Percentiles rank a stretch among this genome's conserved stretches.
Evolutionary conservation across 371 early-diverging fungal genomes (phyloP).

Genomic region (Polyrhizophydium stewartii): DNA sequence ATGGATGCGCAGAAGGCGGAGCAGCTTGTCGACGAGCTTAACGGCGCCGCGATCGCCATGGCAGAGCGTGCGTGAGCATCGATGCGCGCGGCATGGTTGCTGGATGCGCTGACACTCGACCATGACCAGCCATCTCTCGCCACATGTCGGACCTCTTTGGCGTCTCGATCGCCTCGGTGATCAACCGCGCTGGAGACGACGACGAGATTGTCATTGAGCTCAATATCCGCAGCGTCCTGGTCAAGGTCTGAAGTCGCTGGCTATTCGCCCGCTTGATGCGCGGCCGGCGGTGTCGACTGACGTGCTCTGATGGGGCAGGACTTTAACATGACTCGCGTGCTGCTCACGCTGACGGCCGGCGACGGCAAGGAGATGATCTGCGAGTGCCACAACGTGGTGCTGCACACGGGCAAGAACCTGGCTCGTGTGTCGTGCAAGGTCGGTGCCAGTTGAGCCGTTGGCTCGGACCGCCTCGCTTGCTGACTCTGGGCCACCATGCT

Average conservation of each 20-base stretch:
- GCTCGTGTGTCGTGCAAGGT: constrained; percentile 33
- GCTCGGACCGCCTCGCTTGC: too few species aligned
- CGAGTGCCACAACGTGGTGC: constrained; percentile 28
- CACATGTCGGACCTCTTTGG: constrained; percentile 58
- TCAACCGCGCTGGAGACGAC: constrained; percentile 56
- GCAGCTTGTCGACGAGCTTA: constrained; percentile 53
- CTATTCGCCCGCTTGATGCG: constrained; percentile 1
- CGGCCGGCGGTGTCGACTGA: not conserved
- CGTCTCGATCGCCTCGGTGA: constrained; percentile 50
- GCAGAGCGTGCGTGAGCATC: constrained; percentile 33
- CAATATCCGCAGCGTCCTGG: constrained; percentile 52
- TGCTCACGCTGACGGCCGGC: constrained; percentile 51
- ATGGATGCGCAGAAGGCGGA: constrained; percentile 31
- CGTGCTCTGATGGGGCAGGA: constrained; percentile 18
- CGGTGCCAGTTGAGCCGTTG: not conserved
- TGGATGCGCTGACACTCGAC: not conserved
- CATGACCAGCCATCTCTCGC: constrained; percentile 43
- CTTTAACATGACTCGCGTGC: constrained; percentile 47
- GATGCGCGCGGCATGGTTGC: not conserved
- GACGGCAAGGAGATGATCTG: constrained; percentile 55
- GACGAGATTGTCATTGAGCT: constrained; percentile 6
- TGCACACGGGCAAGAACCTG: constrained; percentile 64
- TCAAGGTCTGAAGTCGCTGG: constrained; percentile 31
- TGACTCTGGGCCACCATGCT: too few species aligned
- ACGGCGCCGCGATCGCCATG: constrained; percentile 35